Evolutionary conservation across 768 basidiomycete species (phyloP).

Genomic region (Lactarius akahatsu): DNA sequence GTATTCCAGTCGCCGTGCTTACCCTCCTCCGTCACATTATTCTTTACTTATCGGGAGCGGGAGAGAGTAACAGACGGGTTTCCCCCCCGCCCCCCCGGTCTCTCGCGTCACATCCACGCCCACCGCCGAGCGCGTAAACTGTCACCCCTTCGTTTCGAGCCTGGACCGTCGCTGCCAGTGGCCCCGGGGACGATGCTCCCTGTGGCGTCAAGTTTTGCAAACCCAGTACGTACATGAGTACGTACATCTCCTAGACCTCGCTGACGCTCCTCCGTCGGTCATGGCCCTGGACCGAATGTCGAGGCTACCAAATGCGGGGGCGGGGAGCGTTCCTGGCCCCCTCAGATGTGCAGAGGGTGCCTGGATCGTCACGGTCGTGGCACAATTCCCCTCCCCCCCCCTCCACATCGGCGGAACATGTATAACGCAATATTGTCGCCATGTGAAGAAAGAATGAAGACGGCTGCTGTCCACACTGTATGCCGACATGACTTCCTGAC

Average conservation of each 20-base stretch:
- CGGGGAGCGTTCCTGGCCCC: not conserved
- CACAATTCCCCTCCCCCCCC: not conserved
- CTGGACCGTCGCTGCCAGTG: not conserved
- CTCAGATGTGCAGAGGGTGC: not conserved
- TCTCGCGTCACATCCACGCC: not conserved
- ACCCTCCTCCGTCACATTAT: not conserved
- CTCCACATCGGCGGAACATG: not conserved
- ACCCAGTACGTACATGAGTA: not conserved
- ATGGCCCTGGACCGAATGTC: not conserved
- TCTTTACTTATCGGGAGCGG: conserved; percentile 1
- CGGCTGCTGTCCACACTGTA: not conserved
- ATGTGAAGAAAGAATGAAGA: not conserved
- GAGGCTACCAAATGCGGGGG: not conserved
- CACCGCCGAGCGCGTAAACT: not conserved
- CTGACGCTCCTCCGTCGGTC: not conserved
- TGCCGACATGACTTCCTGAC: not conserved
- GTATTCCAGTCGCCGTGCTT: not conserved
- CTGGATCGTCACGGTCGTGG: not conserved
- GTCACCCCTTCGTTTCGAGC: not conserved
- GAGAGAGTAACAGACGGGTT: not conserved
- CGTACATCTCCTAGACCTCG: not conserved
- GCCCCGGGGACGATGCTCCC: not conserved
- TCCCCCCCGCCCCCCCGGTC: too few relatives aligned
- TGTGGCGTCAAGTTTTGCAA: not conserved
- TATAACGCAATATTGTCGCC: not conserved